Percentiles rank a stretch among this genome's conserved stretches.
Conservation (phyloP, 2,329 filamentous ascomycete species). For the Stagonosporopsis rhizophila region DNA sequence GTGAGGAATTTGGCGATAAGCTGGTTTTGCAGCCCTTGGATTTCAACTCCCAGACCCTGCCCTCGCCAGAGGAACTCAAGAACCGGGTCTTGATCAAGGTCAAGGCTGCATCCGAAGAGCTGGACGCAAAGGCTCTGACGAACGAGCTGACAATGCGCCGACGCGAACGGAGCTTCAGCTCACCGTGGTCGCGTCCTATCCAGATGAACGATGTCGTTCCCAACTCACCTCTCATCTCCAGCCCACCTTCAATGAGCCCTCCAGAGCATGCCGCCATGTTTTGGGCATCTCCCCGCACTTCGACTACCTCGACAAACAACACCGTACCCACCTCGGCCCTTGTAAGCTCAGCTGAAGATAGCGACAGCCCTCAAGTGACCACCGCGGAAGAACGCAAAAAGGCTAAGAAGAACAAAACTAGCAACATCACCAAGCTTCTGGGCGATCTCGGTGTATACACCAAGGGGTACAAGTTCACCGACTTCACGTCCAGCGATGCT, state of each 20-base stretch:
- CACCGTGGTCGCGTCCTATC: constrained; percentile 72
- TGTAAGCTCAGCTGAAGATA: constrained; percentile 74
- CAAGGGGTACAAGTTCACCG: constrained; percentile 81
- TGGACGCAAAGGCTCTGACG: constrained; percentile 44
- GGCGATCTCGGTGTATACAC: constrained; percentile 84
- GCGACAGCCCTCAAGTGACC: constrained; percentile 67
- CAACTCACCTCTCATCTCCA: constrained; percentile 58
- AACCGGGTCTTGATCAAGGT: constrained; percentile 91
- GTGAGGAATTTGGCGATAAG: constrained; percentile 79
- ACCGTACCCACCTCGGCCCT: constrained; percentile 62
- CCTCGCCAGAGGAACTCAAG: constrained; percentile 85
- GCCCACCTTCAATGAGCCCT: constrained; percentile 61
- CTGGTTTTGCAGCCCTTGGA: constrained; percentile 80
- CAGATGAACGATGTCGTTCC: constrained; percentile 65
- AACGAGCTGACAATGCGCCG: constrained; percentile 47
- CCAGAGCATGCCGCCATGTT: constrained; percentile 56
- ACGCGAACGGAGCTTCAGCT: constrained; percentile 74
- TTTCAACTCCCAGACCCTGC: constrained; percentile 71
- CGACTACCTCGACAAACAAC: constrained; percentile 63
- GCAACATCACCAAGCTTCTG: constrained; percentile 84
- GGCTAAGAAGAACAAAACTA: constrained; percentile 67
- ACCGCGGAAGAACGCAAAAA: constrained; percentile 65
- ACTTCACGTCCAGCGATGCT: constrained; percentile 79
- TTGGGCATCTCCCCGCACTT: constrained; percentile 60
- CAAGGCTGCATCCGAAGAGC: constrained; percentile 70